Percentiles rank a stretch among this genome's conserved stretches.
phyloP scores from a whole-genome alignment of 768 basidiomycete genomes.

The Tylopilus cervinicoccineus region DNA sequence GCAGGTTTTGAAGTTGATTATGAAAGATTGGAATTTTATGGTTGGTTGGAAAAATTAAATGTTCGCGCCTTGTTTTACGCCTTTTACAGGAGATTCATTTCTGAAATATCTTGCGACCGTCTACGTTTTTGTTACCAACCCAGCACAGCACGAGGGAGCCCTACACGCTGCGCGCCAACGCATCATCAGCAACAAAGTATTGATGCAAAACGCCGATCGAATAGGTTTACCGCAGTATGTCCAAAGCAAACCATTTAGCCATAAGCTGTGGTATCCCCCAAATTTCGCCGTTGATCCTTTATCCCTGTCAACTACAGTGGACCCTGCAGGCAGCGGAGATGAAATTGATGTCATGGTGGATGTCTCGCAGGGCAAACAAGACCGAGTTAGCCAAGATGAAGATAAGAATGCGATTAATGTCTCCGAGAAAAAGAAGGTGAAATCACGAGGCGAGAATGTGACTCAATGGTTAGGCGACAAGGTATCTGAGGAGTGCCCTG shows the following conservation, averaged over 20 bases:
- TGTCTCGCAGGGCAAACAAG: slow-evolving; percentile 8
- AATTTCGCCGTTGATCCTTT: slow-evolving; percentile 32
- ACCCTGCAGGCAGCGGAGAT: slow-evolving; percentile 30
- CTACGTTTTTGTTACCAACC: slow-evolving; percentile 69
- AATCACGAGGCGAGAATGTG: slow-evolving; percentile 37
- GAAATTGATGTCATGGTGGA: slow-evolving; percentile 18
- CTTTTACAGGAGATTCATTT: slow-evolving; percentile 64
- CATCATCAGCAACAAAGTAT: slow-evolving; percentile 70
- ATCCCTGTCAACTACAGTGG: slow-evolving; percentile 9
- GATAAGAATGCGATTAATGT: slow-evolving; percentile 3
- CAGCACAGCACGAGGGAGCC: slow-evolving; percentile 59
- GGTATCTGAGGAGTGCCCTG: slow-evolving; percentile 35
- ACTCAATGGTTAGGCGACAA: slow-evolving; percentile 73
- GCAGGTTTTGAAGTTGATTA: slow-evolving; percentile 71
- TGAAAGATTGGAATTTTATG: slow-evolving; percentile 80
- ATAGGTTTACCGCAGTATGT: slow-evolving; percentile 69
- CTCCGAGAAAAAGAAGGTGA: slow-evolving; percentile 41
- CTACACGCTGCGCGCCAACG: slow-evolving; percentile 63
- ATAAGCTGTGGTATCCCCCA: slow-evolving; percentile 64
- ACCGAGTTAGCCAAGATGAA: slow-evolving; percentile 12
- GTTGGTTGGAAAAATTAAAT: slow-evolving; percentile 46
- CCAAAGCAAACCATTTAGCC: slow-evolving; percentile 64
- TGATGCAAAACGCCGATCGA: slow-evolving; percentile 52
- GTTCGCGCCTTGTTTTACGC: slow-evolving; percentile 22
- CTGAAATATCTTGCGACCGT: slow-evolving; percentile 75